Base-by-base conservation (phyloP, 352 stramenopile genomes). In the Phytophthora crassamura region DNA sequence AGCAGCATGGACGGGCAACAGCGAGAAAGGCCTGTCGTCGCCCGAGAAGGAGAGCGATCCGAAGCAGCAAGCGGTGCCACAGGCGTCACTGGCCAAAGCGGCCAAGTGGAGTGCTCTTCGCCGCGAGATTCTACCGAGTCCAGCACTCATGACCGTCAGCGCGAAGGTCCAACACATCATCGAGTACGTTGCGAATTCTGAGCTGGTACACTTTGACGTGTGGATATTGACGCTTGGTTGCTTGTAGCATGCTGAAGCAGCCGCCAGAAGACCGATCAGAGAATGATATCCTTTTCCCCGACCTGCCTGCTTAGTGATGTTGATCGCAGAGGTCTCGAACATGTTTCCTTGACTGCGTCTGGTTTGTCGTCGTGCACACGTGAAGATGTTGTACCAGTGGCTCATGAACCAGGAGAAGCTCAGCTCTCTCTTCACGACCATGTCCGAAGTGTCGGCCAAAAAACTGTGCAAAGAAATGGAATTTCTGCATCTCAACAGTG, bases 381-480 rank as follows among this genome's bases (percentile, higher is more conserved):
- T 82, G 38, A 90, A 88, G 64, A 66, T 91, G 56, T 55, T 95
- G 50, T 95, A 93, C 56, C 69, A 69, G 67, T 95, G 86, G 86
- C 77, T 93, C 38, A 95, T 95, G 86, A 88, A 85, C 57, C 84
- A 95, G 53, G 86, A 95, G 42, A 94, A 95, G 55, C 81, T 95
- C 33, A 95, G 85, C 55, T 89, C 86, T 11, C 75, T 95, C 11
- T 92, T 94, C 55, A 91, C 85, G 57, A 93, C 86, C 41, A 93
- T 95, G 86, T 90, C 84, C 7, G 86, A 95, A 62, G 76, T 90
- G 10, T 90, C 86, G 18, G 83, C 83, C 36, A 93, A 93, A 64
- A 95, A 95, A 28, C 52, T 95, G 12, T 95, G 86, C 63, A 91
- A 91, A 35, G 86, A 95, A 43, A 93, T 95, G 83, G 86, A 95